These are phyloP conservation scores for Chytridiales sp. DNA, from an alignment of 371 early-diverging fungal genomes.

Conservation along the genomic window DNA sequence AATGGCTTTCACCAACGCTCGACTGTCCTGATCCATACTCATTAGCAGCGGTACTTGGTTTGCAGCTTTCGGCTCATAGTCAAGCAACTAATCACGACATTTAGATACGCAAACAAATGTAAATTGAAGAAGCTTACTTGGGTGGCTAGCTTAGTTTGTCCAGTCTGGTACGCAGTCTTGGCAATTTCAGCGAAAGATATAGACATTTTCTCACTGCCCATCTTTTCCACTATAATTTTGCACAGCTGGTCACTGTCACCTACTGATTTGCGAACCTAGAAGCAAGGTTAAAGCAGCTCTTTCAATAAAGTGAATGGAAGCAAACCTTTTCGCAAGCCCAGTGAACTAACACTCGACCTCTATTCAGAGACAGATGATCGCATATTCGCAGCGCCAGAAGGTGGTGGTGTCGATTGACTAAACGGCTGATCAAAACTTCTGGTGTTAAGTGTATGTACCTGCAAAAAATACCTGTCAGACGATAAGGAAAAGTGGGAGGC, in stretches of 20 bases:
- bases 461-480: constrained; percentile 5
- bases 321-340: constrained; percentile 93
- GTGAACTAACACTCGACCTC: constrained; percentile 81
- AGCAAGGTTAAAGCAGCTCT: not conserved
- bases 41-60: constrained; percentile 92
- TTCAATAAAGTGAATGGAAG: not conserved
- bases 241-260: constrained; percentile 83
- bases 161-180: constrained; percentile 83
- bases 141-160: constrained; percentile 84
- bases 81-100: constrained; percentile 61
- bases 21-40: constrained; percentile 87
- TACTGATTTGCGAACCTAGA: constrained; percentile 68
- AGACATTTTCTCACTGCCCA: constrained; percentile 64
- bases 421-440: constrained; percentile 74
- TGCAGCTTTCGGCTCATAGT: constrained; percentile 90
- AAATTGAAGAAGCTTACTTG: constrained; percentile 58
- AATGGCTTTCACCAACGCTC: constrained; percentile 86
- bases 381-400: constrained; percentile 82
- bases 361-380: constrained; percentile 75
- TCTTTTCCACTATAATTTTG: constrained; percentile 73
- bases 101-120: not conserved
- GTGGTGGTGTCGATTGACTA: constrained; percentile 82
- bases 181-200: constrained; percentile 90
- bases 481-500: not conserved
- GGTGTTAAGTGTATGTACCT: constrained; percentile 76